Base-by-base conservation (phyloP, 805 yeast genomes). In the Cyberlindnera suaveolens region DNA sequence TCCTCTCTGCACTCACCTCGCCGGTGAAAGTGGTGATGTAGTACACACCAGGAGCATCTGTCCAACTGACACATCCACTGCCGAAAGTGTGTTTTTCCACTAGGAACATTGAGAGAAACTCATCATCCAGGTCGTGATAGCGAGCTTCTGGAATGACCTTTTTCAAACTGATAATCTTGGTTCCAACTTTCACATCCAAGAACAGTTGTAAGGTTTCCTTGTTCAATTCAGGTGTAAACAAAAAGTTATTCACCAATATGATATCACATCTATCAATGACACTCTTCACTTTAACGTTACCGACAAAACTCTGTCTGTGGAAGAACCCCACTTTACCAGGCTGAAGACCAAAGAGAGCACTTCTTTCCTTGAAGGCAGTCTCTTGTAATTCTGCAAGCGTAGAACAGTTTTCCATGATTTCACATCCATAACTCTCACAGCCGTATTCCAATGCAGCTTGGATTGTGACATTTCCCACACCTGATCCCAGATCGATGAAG, bases 401-500 rank as follows among this genome's bases (percentile, higher is more conserved):
- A 10, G 90, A 82, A 0, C 96, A 95, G 51, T 82, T 81, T 15
- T 74, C 75, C 95, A 89, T 89, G 38, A 90, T 75, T 59, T 90
- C 97, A 62, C 91, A 86, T 1, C 97, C 97, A 56, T 85, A 87
- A 61, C 95, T 82, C 41, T 71, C 71, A 47, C 89, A 84, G 2
- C 96, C 96, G 58, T 77, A 79, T 54, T 89, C 96, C 31, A 90
- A 62, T 0, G 96, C 88, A 0, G 96, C 95, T 60, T 89, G 96
- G 34, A 89, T 72, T 0, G 85, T 82, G 45, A 96, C 87, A 58
- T 90, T 90, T 0, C 96, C 97, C 14, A 90, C 96, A 14, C 97
- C 97, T 0, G 96, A 87, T 0, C 97, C 97, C 19, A 90, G 68
- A 63, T 90, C 97, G 48, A 90, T 78, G 55, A 88, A 89, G n/a